These are phyloP conservation scores for Tetrapisispora fleetii DNA, from an alignment of 805 yeast species.

Conservation along the genomic window DNA sequence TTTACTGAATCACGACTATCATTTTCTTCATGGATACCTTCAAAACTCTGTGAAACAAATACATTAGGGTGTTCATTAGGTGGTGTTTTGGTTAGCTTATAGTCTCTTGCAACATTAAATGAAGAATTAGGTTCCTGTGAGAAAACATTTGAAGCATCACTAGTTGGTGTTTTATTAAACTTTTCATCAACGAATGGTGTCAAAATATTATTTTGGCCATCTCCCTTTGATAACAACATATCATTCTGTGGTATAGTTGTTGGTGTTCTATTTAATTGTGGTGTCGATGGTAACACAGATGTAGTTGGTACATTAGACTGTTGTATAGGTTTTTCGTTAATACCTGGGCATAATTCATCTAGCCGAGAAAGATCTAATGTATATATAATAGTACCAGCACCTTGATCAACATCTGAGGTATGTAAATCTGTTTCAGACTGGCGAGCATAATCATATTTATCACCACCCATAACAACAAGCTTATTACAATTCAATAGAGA, in stretches of 20 bases:
- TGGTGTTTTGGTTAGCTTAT: neutral
- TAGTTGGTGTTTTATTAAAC: neutral
- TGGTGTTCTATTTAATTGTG: neutral
- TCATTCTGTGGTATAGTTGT: neutral
- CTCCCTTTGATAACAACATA: neutral
- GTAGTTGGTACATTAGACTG: neutral
- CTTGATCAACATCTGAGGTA: conserved; percentile 42
- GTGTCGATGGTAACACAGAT: neutral
- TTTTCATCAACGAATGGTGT: conserved; percentile 1
- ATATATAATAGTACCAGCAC: conserved; percentile 51
- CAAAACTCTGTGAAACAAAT: no score
- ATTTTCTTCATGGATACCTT: neutral
- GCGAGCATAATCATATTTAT: conserved; percentile 56
- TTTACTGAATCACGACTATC: neutral
- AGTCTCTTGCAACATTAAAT: neutral
- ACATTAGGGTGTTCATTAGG: conserved; percentile 2
- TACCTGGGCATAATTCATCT: conserved; percentile 30
- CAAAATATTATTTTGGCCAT: neutral
- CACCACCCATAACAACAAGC: conserved; percentile 86
- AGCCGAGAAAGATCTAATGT: conserved; percentile 45
- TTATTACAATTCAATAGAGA: conserved; percentile 60
- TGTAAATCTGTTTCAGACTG: conserved; percentile 40
- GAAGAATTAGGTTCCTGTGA: neutral
- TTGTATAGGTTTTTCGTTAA: conserved; percentile 13
- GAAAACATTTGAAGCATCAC: neutral